Percentiles rank a stretch among this genome's conserved stretches.
phyloP scores from a whole-genome alignment of 2,329 filamentous ascomycete genomes.

The Ceratocystis huliohia region DNA sequence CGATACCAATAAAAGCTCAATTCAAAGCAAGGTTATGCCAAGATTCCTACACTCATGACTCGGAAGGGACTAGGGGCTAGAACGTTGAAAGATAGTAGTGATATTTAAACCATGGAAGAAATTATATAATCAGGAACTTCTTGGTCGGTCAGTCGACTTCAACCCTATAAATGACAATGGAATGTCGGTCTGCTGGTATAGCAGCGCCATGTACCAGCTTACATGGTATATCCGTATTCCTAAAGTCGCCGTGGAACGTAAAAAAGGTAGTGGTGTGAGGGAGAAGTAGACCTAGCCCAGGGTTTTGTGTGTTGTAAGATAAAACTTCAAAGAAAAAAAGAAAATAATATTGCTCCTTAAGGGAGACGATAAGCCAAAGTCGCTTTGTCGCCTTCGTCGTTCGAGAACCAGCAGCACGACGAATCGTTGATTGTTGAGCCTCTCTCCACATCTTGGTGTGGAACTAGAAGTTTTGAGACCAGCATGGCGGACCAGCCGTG shows the following conservation, averaged over 20 bases:
- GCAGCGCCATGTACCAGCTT: background rate
- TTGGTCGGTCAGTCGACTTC: background rate
- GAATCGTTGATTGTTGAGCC: background rate
- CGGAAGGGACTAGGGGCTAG: too few species aligned
- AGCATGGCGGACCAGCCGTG: constrained; percentile 13
- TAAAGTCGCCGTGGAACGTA: background rate
- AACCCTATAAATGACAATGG: background rate
- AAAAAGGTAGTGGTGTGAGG: background rate
- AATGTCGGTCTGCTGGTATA: background rate
- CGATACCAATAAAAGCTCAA: background rate
- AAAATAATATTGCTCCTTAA: background rate
- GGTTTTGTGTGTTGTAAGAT: constrained; percentile 4
- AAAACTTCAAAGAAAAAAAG: background rate
- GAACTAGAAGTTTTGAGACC: background rate
- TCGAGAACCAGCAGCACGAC: background rate
- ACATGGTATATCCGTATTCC: background rate
- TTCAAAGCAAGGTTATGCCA: background rate
- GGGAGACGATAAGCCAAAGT: background rate
- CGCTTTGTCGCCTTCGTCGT: background rate
- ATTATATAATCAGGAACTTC: background rate
- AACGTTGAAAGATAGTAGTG: background rate
- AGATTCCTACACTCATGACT: background rate
- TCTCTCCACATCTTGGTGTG: background rate
- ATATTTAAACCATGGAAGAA: constrained; percentile 2
- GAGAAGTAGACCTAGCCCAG: background rate